Percentiles rank a stretch among this genome's conserved stretches.
phyloP scores from a whole-genome alignment of 257 asterid genomes.

The Nicotiana attenuata region DNA sequence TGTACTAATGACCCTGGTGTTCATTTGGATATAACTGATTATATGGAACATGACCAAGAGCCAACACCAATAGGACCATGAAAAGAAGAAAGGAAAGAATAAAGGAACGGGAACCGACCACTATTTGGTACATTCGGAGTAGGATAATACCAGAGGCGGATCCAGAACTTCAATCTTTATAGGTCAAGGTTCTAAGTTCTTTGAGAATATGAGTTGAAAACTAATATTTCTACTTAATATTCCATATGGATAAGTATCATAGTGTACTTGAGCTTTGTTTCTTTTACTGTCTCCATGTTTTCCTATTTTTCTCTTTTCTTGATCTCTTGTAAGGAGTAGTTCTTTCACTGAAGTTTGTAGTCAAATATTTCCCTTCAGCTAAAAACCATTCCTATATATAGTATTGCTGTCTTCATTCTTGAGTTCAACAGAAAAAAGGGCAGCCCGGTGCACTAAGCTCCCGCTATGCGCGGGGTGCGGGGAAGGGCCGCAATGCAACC shows the following conservation, averaged over 20 bases:
- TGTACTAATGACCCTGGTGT: slow-evolving; percentile 83
- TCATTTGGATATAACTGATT: slow-evolving; percentile 64
- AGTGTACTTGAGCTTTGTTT: background rate
- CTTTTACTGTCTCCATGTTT: background rate
- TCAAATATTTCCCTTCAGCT: background rate
- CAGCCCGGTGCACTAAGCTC: too few relatives aligned
- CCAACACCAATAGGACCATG: slow-evolving; percentile 20
- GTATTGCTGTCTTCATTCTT: background rate
- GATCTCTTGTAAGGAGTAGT: background rate
- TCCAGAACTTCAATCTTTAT: background rate
- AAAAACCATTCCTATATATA: background rate
- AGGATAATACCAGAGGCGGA: background rate
- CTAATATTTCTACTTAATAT: background rate
- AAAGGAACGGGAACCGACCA: slow-evolving; percentile 14
- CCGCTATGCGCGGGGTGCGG: too few relatives aligned
- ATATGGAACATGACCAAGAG: slow-evolving; percentile 17
- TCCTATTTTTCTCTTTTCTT: background rate
- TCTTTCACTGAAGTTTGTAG: background rate
- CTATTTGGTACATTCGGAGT: slow-evolving; percentile 12
- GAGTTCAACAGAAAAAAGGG: background rate
- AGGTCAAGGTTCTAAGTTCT: background rate
- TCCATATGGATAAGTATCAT: too few relatives aligned
- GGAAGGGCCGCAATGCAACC: too few relatives aligned
- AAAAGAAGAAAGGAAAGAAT: slow-evolving; percentile 21
- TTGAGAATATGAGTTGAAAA: background rate